Percentiles rank a stretch among this genome's conserved stretches.
Conservation (phyloP, 129 eudicot genomes). For the Tanacetum coccineum region DNA sequence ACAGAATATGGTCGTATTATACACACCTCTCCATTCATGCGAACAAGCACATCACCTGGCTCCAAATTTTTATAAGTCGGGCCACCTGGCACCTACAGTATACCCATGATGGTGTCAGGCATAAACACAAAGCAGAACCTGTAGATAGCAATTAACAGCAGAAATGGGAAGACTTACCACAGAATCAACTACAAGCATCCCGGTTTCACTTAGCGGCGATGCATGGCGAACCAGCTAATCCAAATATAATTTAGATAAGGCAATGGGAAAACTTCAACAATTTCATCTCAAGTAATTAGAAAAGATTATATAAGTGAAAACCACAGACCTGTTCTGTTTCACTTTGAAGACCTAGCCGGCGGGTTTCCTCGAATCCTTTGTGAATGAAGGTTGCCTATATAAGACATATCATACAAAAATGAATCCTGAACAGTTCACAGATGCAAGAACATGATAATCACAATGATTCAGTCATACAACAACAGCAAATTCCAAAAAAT, state of each 20-base stretch:
- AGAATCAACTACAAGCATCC: slow-evolving; percentile 98
- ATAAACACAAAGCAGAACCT: slow-evolving; percentile 4
- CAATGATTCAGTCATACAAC: slow-evolving; percentile 1
- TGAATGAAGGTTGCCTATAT: slow-evolving; percentile 85
- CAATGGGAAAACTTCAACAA: slow-evolving; percentile 1
- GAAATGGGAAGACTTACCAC: slow-evolving; percentile 55
- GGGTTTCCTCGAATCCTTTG: slow-evolving; percentile 98
- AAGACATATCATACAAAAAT: slow-evolving; percentile 24
- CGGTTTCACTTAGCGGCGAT: slow-evolving; percentile 89
- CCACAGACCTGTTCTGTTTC: slow-evolving; percentile 83
- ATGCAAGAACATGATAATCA: slow-evolving; percentile 19
- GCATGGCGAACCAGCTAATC: slow-evolving; percentile 87
- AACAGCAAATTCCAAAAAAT: not conserved
- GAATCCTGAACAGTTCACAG: not conserved
- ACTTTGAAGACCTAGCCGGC: slow-evolving; percentile 83
- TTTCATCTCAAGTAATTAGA: not conserved
- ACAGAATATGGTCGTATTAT: slow-evolving; percentile 11
- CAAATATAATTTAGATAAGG: slow-evolving; percentile 25
- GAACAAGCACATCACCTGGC: slow-evolving; percentile 95
- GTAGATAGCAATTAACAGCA: slow-evolving; percentile 11
- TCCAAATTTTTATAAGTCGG: slow-evolving; percentile 79
- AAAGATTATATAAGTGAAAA: not conserved
- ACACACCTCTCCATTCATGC: slow-evolving; percentile 77
- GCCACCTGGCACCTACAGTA: slow-evolving; percentile 92
- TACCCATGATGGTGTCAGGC: slow-evolving; percentile 19